Base-by-base conservation (phyloP, 768 basidiomycete genomes). In the Albatrellus ellisii region DNA sequence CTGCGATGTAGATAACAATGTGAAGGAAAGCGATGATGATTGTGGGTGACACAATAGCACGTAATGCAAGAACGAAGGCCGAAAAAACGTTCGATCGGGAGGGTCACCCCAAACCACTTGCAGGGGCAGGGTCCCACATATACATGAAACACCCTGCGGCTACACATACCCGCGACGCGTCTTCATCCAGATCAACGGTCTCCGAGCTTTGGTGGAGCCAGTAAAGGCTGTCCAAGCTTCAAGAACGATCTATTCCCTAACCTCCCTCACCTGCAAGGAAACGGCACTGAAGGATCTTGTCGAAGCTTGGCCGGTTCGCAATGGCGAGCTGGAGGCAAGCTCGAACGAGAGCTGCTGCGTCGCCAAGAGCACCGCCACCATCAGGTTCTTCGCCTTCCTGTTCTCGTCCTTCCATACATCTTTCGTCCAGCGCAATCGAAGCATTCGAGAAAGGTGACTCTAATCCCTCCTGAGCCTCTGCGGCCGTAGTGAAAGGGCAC, bases 401-500 rank as follows among this genome's bases (percentile, higher is more conserved):
- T 54, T 78, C 78, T 54, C 78, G 78, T 34, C 66, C 82, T 17
- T 84, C 84, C 7, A 66, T 72, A 51, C 89, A 92, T 38, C 85
- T 70, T 56, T 86, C 83, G 55, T 87, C 84, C 31, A 88, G 62
- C 26, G 75, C 69, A 31, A 86, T 85, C 17, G 81, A 75, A 3
- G 84, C 79, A 44, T 72, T 79, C 1, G 82, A 72, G 54, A 85
- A 82, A 0, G 80, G 80, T 0, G 83, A 82, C 34, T 67, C 62
- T 7, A 94, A 66, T 1, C 90, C 88, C 34, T 79, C 82, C 52
- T 92, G 86, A 0, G 91, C 88, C 58, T 97, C 92, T 28, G 79
- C 82, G 1, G 91, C 81, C 14, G 84, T 88, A 63, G 79, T 76
- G 64, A 91, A 92, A 1, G 88, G 88, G 54, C 89, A 92, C 64